Evolutionary conservation across 2,329 filamentous ascomycete species (phyloP), one percentile per base, ranked within the genome.

Genomic region (Atkinsonella hypoxylon): DNA sequence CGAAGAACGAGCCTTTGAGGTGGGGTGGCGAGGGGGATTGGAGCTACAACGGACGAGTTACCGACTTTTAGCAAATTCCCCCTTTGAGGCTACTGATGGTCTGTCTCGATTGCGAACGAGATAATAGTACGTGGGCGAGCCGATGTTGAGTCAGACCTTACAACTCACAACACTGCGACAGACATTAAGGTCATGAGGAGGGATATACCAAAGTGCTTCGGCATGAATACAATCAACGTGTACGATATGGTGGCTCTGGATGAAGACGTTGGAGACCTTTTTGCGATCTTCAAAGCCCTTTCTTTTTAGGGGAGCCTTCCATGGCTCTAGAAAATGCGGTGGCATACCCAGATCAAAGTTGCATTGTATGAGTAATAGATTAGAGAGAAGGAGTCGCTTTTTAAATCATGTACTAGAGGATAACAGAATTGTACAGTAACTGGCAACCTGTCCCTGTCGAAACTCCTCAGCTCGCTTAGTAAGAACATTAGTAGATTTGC

Each of bases 31-130:
- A 61, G 0, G 83, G 87, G 1, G 81, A 84, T 60, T 98, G 90
- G 85, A 96, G 89, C 66, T 98, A 87, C 67, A 96, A 96, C 67
- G 93, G 93, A 45, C 75, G 91, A 56, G 90, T 94, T 50, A 97
- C 91, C 22, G 93, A 98, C 69, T 98, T 98, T 54, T 82, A 58
- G 10, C 7, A 17, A 32, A 4, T 4, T n/a, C 17, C 41, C 11
- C 17, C 17, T n/a, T 40, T 4, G 10, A 20, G n/a, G 8, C 38
- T 10, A 10, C 17, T 1, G 20, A 5, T 22, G 20, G 20, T 22
- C 20, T 22, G 20, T 5, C 20, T 22, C 20, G 5, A 3, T 22
- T 22, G 5, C 20, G 20, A 26, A 26, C 26, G 26, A 26, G 4
- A 26, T 26, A 7, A 7, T 26, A 1, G 26, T 26, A 26, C 8